These are phyloP conservation scores for Pyrus betulifolia DNA, from an alignment of 306 rosid species.

Conservation along the genomic window DNA sequence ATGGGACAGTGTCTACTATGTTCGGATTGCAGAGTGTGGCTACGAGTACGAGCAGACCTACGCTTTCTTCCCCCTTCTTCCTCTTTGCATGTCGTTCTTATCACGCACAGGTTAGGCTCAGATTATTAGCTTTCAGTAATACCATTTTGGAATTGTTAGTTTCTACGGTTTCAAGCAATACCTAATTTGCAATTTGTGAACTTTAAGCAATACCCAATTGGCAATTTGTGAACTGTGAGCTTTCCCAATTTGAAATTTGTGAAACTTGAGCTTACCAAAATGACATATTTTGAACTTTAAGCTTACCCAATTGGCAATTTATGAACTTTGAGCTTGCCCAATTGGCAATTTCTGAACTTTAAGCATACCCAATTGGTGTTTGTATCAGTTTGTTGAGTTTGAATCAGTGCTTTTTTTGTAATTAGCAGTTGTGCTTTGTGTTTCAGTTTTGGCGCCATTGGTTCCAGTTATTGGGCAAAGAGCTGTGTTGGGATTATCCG, in stretches of 20 bases:
- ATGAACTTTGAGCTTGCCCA: neutral
- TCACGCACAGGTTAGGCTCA: slow-evolving; percentile 34
- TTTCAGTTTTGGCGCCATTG: slow-evolving; percentile 42
- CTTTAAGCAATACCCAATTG: neutral
- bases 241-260: neutral
- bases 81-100: slow-evolving; percentile 44
- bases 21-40: slow-evolving; percentile 72
- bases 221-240: neutral
- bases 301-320: neutral
- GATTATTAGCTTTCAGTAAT: neutral
- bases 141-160: neutral
- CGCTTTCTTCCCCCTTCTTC: slow-evolving; percentile 85
- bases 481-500: slow-evolving; percentile 60
- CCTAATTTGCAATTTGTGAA: neutral
- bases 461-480: slow-evolving; percentile 42
- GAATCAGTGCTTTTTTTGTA: neutral
- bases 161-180: neutral
- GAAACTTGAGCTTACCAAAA: neutral
- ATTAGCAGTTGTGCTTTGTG: neutral
- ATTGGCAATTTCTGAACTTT: neutral
- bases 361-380: neutral
- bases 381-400: neutral
- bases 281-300: neutral
- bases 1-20: slow-evolving; percentile 78
- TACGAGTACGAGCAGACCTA: slow-evolving; percentile 88